phyloP scores from a whole-genome alignment of 768 basidiomycete species.

The Piloderma croceum region DNA sequence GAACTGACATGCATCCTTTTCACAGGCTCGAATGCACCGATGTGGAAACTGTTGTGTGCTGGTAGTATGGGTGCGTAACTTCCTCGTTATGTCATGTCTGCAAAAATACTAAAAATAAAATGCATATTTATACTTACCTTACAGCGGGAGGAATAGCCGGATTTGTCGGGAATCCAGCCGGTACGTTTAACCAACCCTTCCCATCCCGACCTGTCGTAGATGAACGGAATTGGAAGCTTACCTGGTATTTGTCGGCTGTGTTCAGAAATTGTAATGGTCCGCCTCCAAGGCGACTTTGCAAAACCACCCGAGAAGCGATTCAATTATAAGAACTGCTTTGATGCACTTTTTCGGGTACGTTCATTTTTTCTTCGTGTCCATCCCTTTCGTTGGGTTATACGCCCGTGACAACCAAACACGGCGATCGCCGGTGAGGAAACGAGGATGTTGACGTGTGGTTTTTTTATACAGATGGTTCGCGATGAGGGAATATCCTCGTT shows the following conservation, averaged over 20 bases:
- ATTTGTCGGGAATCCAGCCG: slow-evolving; percentile 83
- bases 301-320: slow-evolving; percentile 84
- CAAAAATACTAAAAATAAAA: slow-evolving; percentile 1
- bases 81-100: not conserved
- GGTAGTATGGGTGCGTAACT: slow-evolving; percentile 75
- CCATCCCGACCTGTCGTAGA: no score
- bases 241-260: not conserved
- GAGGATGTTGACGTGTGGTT: no score
- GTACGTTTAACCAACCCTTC: slow-evolving; percentile 30
- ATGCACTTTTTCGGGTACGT: slow-evolving; percentile 80
- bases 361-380: slow-evolving; percentile 1
- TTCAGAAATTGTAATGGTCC: slow-evolving; percentile 79
- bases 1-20: no score
- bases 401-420: no score
- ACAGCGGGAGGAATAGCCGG: slow-evolving; percentile 83
- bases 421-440: no score
- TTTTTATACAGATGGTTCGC: slow-evolving; percentile 61
- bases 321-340: slow-evolving; percentile 86
- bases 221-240: not conserved
- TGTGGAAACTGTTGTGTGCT: slow-evolving; percentile 76
- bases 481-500: slow-evolving; percentile 81
- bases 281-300: slow-evolving; percentile 86
- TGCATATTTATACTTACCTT: slow-evolving; percentile 8
- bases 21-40: slow-evolving; percentile 56
- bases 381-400: not conserved